Evolutionary conservation across 2,329 filamentous ascomycete species (phyloP).

Genomic region (Hansfordia pulvinata): DNA sequence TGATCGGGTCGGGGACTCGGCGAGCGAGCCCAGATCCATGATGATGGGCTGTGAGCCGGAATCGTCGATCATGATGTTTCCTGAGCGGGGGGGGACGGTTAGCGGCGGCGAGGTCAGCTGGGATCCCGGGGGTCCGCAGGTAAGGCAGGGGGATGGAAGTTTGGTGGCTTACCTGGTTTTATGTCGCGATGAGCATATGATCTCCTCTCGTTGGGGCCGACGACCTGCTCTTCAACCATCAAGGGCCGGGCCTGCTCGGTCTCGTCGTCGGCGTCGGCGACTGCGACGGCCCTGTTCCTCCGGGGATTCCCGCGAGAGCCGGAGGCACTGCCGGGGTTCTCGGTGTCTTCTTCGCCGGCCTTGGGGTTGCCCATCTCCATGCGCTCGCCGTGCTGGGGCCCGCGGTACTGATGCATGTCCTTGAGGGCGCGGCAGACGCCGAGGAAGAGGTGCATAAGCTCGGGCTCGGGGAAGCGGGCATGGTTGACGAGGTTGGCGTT

Average conservation of each 20-base stretch:
- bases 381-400: constrained; percentile 30
- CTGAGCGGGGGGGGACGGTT: constrained; percentile 20
- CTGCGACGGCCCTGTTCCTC: constrained; percentile 18
- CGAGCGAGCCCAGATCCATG: constrained; percentile 92
- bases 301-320: constrained; percentile 22
- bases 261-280: constrained; percentile 53
- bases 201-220: constrained; percentile 53
- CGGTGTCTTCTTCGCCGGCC: constrained; percentile 26
- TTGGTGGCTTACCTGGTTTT: constrained; percentile 84
- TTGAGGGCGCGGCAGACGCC: constrained; percentile 82
- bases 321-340: constrained; percentile 16
- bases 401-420: constrained; percentile 81
- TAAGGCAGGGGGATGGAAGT: no score
- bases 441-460: constrained; percentile 79
- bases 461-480: constrained; percentile 73
- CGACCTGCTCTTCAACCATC: constrained; percentile 66
- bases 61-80: constrained; percentile 98
- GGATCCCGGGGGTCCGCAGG: constrained; percentile 1
- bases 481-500: constrained; percentile 98
- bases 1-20: constrained; percentile 77
- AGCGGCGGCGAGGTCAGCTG: constrained; percentile 2
- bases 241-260: constrained; percentile 67
- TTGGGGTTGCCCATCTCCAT: constrained; percentile 35
- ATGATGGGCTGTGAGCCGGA: constrained; percentile 78
- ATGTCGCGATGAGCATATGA: constrained; percentile 94